Base-by-base conservation (phyloP, 371 early-diverging fungal species). In the Mucor indicus region DNA sequence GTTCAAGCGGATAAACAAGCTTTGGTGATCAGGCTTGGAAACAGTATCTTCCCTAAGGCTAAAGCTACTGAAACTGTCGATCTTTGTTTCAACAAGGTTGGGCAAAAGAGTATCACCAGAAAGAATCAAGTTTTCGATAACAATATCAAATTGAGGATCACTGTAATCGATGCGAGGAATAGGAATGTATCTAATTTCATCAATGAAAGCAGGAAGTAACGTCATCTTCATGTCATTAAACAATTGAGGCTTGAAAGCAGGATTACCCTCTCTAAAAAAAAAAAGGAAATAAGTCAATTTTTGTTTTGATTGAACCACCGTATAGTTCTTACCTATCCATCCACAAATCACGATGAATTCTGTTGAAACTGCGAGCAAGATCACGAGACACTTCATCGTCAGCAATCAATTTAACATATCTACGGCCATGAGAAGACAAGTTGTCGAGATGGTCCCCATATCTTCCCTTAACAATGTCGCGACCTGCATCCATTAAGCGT, bases 161-260 rank as follows among this genome's bases (percentile, higher is more conserved):
- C 68, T 64, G 49, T 84, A 80, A 46, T 84, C 83, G 30, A 86
- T 79, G 23, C 81, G 79, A 9, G 87, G 83, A 43, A 86, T 62
- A 22, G 84, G 84, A 22, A 86, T 62, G 43, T 69, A 79, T 42
- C 75, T 68, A 57, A 86, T 62, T 29, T 83, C 73, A 51, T 84
- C 84, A 50, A 81, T 53, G 19, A 80, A 35, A 13, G 81, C 71
- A 27, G 82, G 75, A 17, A 74, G 19, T 1, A 79, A 27, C 0
- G 71, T 73, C 44, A 70, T 53, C 20, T 67, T 69, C 56, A 85
- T 71, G 35, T 85, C 85, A 13, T 70, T 75, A 37, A 82, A 49
- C 39, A 85, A 52, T 21, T 75, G 70, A 29, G 78, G 77, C 54
- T 85, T 85, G 72, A 85, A 79, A 7, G 68, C 64, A 23, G 66